Conservation (phyloP, 169 alveolate genomes). For the Cryptosporidium canis region DNA sequence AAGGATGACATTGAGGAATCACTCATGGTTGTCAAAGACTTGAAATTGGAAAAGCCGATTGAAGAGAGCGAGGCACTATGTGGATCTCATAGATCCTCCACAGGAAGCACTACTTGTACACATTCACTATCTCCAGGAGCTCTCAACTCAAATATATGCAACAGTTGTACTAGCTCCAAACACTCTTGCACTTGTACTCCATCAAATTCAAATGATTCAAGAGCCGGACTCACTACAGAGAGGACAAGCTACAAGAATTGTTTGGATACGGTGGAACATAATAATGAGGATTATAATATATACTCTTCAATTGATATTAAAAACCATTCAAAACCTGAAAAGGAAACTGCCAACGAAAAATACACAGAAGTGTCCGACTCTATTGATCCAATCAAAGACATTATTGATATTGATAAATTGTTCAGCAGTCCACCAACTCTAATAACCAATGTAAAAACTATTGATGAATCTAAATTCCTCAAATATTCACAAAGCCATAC, state of each 20-base stretch:
- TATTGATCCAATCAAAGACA: neutral
- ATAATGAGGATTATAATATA: neutral
- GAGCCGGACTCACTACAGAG: neutral
- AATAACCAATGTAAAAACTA: conserved; percentile 20
- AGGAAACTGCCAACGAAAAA: neutral
- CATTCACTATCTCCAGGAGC: conserved; percentile 50
- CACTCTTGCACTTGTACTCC: conserved; percentile 10
- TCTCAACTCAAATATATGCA: conserved; percentile 5
- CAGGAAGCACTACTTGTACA: conserved; percentile 55
- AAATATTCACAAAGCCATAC: conserved; percentile 48
- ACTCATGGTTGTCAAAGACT: neutral
- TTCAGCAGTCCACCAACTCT: conserved; percentile 30
- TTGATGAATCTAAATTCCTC: conserved; percentile 43
- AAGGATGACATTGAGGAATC: neutral
- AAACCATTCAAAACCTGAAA: neutral
- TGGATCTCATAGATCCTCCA: conserved; percentile 55
- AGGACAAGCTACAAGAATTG: neutral
- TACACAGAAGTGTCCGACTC: neutral
- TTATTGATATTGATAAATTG: conserved; percentile 15
- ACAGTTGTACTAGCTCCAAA: neutral
- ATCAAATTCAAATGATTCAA: neutral
- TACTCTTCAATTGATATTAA: neutral
- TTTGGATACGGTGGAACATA: neutral
- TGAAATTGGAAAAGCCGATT: neutral
- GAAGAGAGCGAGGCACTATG: conserved; percentile 19